A percentile compares a stretch with the other conserved stretches of the same genome.
Conservation (phyloP, 352 stramenopile species). For the Phytophthora cryptogea region DNA sequence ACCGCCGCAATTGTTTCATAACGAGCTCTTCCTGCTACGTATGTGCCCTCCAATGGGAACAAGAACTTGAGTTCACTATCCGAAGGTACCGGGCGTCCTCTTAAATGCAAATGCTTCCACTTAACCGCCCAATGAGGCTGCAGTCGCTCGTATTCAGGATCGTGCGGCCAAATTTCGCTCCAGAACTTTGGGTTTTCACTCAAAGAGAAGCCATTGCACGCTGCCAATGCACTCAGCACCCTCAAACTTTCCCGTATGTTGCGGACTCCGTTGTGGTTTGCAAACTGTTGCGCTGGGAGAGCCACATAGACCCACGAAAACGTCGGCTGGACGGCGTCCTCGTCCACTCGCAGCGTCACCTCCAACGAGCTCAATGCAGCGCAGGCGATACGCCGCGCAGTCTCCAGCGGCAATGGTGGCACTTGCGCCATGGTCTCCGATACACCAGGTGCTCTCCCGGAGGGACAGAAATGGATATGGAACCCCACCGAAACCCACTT, state of each 20-base stretch:
- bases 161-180: conserved; percentile 18
- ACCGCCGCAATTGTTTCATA: conserved; percentile 4
- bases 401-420: conserved; percentile 18
- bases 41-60: conserved; percentile 3
- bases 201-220: conserved; percentile 22
- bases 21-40: neutral
- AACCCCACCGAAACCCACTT: conserved; percentile 12
- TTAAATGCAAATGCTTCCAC: conserved; percentile 21
- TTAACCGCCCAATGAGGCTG: conserved; percentile 13
- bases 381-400: conserved; percentile 12
- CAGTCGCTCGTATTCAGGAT: neutral
- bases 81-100: neutral
- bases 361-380: conserved; percentile 16
- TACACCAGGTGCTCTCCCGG: neutral
- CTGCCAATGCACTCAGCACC: conserved; percentile 19
- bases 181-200: conserved; percentile 25
- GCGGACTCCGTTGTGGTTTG: neutral
- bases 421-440: neutral
- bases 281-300: neutral
- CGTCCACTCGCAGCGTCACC: conserved; percentile 17
- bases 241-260: conserved; percentile 18
- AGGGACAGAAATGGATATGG: neutral
- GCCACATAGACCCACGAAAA: conserved; percentile 24
- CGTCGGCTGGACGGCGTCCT: conserved; percentile 7
- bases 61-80: conserved; percentile 6